These are phyloP conservation scores for Xenosphaeropsis pyriputrescens DNA, from an alignment of 2,329 filamentous ascomycete genomes.

Conservation along the genomic window DNA sequence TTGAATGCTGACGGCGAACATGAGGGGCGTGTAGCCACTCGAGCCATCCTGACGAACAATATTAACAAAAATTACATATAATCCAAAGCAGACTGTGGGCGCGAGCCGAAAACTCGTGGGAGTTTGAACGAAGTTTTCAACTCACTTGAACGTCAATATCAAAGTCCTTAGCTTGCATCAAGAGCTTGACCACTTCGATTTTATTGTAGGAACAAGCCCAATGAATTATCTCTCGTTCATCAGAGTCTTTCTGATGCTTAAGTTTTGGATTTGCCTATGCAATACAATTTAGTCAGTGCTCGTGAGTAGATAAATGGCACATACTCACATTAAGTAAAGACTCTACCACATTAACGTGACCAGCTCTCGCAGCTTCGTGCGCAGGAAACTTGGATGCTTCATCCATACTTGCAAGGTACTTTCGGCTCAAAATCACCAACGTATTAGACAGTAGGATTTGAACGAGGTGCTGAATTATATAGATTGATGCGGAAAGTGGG, in stretches of 20 bases:
- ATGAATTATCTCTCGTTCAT: constrained; percentile 82
- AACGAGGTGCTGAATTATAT: too few species aligned
- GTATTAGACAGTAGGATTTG: too few species aligned
- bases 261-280: constrained; percentile 64
- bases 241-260: constrained; percentile 58
- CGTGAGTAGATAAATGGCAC: background rate
- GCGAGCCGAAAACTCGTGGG: background rate
- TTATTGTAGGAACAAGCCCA: constrained; percentile 85
- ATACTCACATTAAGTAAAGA: constrained; percentile 51
- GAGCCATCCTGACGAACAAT: constrained; percentile 42
- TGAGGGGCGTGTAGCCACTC: constrained; percentile 64
- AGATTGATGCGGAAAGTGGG: too few species aligned
- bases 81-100: background rate
- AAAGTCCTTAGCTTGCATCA: constrained; percentile 58
- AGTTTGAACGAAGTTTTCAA: background rate
- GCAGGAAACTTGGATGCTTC: constrained; percentile 58
- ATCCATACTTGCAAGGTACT: constrained; percentile 8
- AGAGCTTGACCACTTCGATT: constrained; percentile 55
- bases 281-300: constrained; percentile 1
- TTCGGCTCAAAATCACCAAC: too few species aligned
- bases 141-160: constrained; percentile 68
- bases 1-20: constrained; percentile 66
- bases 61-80: background rate
- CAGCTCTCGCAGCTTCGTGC: constrained; percentile 76
- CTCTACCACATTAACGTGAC: constrained; percentile 42